Evolutionary conservation across 1,139 yeast species (phyloP).

Genomic region (Hansenula sp.): DNA sequence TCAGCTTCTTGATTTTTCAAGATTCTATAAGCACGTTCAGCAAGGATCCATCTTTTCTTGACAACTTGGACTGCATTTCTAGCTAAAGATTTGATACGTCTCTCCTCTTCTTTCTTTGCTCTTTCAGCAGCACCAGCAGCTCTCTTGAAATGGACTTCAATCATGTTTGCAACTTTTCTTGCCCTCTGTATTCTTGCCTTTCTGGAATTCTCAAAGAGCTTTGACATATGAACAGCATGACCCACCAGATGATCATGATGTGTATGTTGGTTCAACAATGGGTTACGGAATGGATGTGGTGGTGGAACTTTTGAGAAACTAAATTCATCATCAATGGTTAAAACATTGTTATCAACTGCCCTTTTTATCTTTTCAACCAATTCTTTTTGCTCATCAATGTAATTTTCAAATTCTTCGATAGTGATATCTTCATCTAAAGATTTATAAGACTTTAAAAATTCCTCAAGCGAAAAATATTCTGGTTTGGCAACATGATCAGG

Average conservation of each 20-base stretch:
- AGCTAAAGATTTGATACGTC: constrained; percentile 62
- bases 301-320: constrained; percentile 27
- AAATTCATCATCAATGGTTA: constrained; percentile 36
- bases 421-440: constrained; percentile 56
- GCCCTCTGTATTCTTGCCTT: constrained; percentile 64
- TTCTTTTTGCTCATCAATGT: constrained; percentile 40
- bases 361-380: constrained; percentile 42
- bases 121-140: constrained; percentile 87
- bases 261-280: constrained; percentile 42
- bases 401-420: constrained; percentile 25
- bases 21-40: constrained; percentile 71
- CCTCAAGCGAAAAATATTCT: constrained; percentile 32
- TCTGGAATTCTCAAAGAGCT: constrained; percentile 63
- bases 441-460: constrained; percentile 46
- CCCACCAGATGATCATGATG: constrained; percentile 69
- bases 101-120: constrained; percentile 65
- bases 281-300: constrained; percentile 33
- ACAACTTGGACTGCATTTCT: constrained; percentile 80
- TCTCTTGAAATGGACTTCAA: constrained; percentile 83
- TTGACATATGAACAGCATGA: constrained; percentile 74
- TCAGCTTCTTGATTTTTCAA: constrained; percentile 55
- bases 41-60: constrained; percentile 85
- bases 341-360: constrained; percentile 50
- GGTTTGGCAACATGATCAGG: constrained; percentile 62
- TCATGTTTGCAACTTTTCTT: constrained; percentile 71